Evolutionary conservation across 306 rosid genomes (phyloP), one percentile per base, ranked within the genome.

Genomic region (Benincasa hispida): DNA sequence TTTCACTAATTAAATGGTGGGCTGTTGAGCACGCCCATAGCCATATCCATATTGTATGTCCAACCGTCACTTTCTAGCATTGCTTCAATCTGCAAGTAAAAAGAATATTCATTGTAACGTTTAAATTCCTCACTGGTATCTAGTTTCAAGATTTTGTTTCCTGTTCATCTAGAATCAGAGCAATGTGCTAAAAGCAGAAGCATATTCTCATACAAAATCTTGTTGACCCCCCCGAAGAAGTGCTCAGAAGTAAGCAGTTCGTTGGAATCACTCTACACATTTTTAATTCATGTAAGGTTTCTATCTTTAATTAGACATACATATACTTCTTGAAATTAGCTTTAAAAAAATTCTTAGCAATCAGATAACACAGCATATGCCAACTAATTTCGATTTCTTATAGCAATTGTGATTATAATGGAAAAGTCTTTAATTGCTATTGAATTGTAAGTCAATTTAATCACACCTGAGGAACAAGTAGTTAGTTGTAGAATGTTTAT

Each of bases 1-100:
- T 42, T 65, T 22, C 55, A 42, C 74, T 21, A 22, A 22, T 68
- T 12, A 21, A 41, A 68, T 6, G 69, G 9, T 3, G 45, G 72
- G 47, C 50, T 19, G 17, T 68, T 35, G 55, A 41, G 1, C 35
- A 24, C 22, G 19, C 11, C 74, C n/a, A 42, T 13, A 22, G 35
- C 74, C 9, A 39, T 37, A 5, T 66, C 74, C 35, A 45, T 24
- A 41, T 47, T 9, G 32, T 47, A 55, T 28, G 28, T 39, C 75
- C 53, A 24, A 70, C 37, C 2, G 18, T 45, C 48, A 30, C 25
- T 69, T 57, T n/a, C 60, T 59, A 42, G 50, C 55, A 35, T 47
- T n/a, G 73, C 80, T 50, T 48, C 80, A 58, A 81, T 48, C 80
- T 81, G 83, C 24, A 67, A 68, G 83, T 34, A 69, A 39, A 10